Base-by-base conservation (phyloP, 441 rosid species). In the Mallotus repandus region DNA sequence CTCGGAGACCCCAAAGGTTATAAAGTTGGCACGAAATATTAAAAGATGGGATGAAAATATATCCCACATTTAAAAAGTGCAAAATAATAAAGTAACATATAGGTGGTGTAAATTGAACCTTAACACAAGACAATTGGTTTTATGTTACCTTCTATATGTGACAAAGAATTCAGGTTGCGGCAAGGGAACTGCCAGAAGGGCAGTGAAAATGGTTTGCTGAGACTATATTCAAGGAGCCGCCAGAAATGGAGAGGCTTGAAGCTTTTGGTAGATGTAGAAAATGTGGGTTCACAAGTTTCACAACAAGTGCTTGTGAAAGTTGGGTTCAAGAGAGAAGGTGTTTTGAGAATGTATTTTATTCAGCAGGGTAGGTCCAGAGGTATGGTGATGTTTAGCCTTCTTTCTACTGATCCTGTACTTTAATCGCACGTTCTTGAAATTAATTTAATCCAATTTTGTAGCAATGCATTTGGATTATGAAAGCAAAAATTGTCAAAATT, bases 221-320 rank as follows among this genome's bases (percentile, higher is more conserved):
- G 4, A 79, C 76, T 58, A 84, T 86, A 57, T 88, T 89, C 41
- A 56, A 29, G 18, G 90, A 90, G 73, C 74, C 79, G 80, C 86
- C 88, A 29, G 79, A 85, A 54, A 46, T 90, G 85, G 86, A 86
- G 86, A 89, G 97, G 76, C 81, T 88, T 35, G 96, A 93, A 65
- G 97, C 93, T n/a, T 49, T 29, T 88, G 12, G 91, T 87, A 4
- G 87, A 84, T 50, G 87, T 88, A 0, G 82, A 84, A 2, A 91
- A 91, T 64, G 73, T 71, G 3, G 86, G 88, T 6, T 93, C 97
- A 14, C 92, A 84, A 68, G 86, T n/a, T n/a, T n/a, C n/a, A n/a
- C n/a, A n/a, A n/a, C n/a, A 77, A 80, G 93, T 86, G 66, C 76
- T 89, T 73, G 89, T 84, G 69, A 91, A 93, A 63, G 91, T 83